These are phyloP conservation scores for Paraphaeosphaeria minitans DNA, from an alignment of 2,329 filamentous ascomycete species.

Conservation along the genomic window DNA sequence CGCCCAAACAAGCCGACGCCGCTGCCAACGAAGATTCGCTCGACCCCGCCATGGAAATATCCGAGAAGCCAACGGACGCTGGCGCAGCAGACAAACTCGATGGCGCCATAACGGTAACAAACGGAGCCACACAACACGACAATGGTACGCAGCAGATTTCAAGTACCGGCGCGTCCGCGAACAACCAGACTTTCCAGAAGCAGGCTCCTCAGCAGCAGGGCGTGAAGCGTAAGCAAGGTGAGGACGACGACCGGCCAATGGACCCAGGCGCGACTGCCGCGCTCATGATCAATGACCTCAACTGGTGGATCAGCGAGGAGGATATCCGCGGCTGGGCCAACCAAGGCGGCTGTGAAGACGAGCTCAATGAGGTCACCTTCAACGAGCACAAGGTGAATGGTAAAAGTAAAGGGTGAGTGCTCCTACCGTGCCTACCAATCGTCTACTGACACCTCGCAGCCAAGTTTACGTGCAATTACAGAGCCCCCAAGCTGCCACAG, in stretches of 20 bases:
- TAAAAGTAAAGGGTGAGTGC: conserved; percentile 90
- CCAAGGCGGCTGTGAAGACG: conserved; percentile 78
- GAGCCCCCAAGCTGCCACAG: conserved; percentile 82
- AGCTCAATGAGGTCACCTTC: conserved; percentile 91
- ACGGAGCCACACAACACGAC: conserved; percentile 30
- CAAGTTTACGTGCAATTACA: conserved; percentile 86
- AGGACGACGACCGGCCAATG: conserved; percentile 56
- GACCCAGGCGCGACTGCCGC: conserved; percentile 70
- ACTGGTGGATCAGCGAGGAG: conserved; percentile 94
- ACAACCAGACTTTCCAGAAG: conserved; percentile 45
- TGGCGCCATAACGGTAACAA: conserved; percentile 25
- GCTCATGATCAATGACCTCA: conserved; percentile 84
- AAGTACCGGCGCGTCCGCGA: conserved; percentile 49
- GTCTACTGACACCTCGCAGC: conserved; percentile 44
- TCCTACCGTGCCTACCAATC: not conserved
- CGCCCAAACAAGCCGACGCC: conserved; percentile 36
- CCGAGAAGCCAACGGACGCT: conserved; percentile 16
- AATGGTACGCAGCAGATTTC: conserved; percentile 50
- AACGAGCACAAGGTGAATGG: conserved; percentile 99
- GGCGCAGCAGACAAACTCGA: conserved; percentile 29
- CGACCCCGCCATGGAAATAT: conserved; percentile 13
- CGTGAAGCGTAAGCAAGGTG: conserved; percentile 65
- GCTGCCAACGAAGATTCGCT: conserved; percentile 32
- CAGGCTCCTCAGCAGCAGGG: conserved; percentile 60
- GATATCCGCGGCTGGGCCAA: conserved; percentile 87